Conservation (phyloP, 495 filamentous ascomycete species). For the Penicillium malachiteum region DNA sequence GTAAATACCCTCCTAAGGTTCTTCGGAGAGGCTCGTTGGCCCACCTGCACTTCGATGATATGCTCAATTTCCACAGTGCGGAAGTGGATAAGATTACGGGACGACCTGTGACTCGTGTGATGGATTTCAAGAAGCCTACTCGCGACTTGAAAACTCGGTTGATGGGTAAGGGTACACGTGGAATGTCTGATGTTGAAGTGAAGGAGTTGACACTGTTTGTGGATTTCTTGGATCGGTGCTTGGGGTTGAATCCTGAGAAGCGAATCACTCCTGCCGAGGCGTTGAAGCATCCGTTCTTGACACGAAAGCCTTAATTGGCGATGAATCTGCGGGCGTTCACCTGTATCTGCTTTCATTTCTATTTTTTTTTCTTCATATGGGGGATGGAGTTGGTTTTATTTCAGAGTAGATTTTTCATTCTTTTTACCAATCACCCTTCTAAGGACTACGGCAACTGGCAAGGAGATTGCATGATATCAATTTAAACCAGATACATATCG, state of each 20-base stretch:
- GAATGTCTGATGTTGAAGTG: conserved; percentile 68
- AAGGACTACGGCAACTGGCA: too few relatives aligned
- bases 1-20: conserved; percentile 85
- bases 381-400: conserved; percentile 1
- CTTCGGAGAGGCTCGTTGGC: conserved; percentile 75
- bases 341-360: too few relatives aligned
- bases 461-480: too few relatives aligned
- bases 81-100: conserved; percentile 85
- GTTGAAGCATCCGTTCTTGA: conserved; percentile 81
- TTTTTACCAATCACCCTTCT: too few relatives aligned
- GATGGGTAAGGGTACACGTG: conserved; percentile 65
- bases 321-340: not conserved
- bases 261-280: conserved; percentile 83
- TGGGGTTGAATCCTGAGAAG: conserved; percentile 91
- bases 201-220: conserved; percentile 80
- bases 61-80: conserved; percentile 79
- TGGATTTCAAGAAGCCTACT: conserved; percentile 76
- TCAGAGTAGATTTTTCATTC: conserved; percentile 3
- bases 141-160: conserved; percentile 79
- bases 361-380: too few relatives aligned
- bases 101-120: conserved; percentile 67
- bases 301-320: conserved; percentile 19
- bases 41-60: conserved; percentile 79
- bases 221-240: conserved; percentile 81
- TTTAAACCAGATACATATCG: too few relatives aligned